Base-by-base conservation (phyloP, 2,329 filamentous ascomycete species). In the Aspergillus floridensis region DNA sequence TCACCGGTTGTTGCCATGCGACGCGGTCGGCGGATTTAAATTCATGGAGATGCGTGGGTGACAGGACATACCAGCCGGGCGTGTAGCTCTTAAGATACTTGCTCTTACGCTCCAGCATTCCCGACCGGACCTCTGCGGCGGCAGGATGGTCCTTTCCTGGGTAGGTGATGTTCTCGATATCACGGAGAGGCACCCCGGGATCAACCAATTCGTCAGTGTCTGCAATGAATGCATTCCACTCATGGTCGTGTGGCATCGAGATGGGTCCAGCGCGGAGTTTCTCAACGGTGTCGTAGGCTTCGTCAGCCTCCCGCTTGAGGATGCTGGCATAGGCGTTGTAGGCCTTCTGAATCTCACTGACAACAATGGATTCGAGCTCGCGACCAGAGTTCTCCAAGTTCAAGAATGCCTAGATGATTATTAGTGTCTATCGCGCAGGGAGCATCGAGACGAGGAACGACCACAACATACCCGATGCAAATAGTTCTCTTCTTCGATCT, bases 51-150 rank as follows among this genome's bases (percentile, higher is more conserved):
- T 99, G 95, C 58, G 95, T 98, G 16, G 95, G 91, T 68, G 95
- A 96, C 66, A 99, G 81, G 51, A 98, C 92, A 76, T 97, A 97
- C 93, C 93, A 98, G 72, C 93, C 93, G 26, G 92, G 90, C 7
- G 93, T 95, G 75, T 97, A 97, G 74, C 93, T 97, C 81, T 97
- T 98, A 62, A 99, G 80, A 71, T 98, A 99, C 74, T 98, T 99
- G 84, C 92, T 96, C 86, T 98, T 98, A 66, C 95, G 89, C 80
- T 99, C 95, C 38, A 99, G 81, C 77, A 97, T 87, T 2, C 95
- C 95, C 21, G 92, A 91, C 61, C 93, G 85, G 56, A 99, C 90
- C 75, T 98, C 93, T 62, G 90, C 81, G 73, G 82, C 91, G 76
- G 91, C 86, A 62, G 90, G 87, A 74, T 96, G 90, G 68, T 96